Conservation (phyloP, 176 grass and related monocot species). For the Thinopyrum elongatum region DNA sequence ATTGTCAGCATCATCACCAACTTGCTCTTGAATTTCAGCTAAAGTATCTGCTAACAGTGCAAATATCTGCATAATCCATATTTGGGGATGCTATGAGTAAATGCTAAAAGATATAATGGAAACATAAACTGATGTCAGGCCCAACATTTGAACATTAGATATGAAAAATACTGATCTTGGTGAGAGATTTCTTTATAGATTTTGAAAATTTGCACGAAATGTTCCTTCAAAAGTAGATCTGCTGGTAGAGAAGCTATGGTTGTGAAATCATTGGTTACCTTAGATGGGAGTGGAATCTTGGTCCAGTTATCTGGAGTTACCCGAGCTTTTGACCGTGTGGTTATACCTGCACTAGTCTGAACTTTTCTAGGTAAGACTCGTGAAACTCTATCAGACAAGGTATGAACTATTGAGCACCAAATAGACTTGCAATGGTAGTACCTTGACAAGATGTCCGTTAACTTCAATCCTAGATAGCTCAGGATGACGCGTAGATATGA, state of each 20-base stretch:
- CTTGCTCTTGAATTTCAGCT: constrained; percentile 83
- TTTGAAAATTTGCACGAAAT: background rate
- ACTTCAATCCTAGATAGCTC: constrained; percentile 85
- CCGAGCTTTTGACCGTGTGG: constrained; percentile 82
- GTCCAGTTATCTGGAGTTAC: constrained; percentile 77
- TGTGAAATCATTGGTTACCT: constrained; percentile 53
- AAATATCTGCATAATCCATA: constrained; percentile 76
- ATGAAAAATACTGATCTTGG: background rate
- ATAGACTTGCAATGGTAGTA: constrained; percentile 30
- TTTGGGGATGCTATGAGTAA: constrained; percentile 1
- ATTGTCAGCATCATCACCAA: constrained; percentile 53
- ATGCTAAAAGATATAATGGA: background rate
- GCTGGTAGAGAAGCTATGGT: background rate
- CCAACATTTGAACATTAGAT: background rate
- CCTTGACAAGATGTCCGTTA: constrained; percentile 91
- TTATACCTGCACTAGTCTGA: constrained; percentile 77
- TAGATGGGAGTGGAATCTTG: constrained; percentile 68
- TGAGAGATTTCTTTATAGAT: constrained; percentile 1
- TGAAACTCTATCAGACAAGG: constrained; percentile 8
- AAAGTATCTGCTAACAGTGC: constrained; percentile 76
- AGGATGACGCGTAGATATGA: constrained; percentile 63
- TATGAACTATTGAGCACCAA: constrained; percentile 16
- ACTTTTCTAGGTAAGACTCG: constrained; percentile 24
- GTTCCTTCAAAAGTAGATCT: background rate
- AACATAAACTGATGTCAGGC: background rate